These are phyloP conservation scores for Tillandsia leiboldiana DNA, from an alignment of 176 grass and related monocot genomes.

Conservation along the genomic window DNA sequence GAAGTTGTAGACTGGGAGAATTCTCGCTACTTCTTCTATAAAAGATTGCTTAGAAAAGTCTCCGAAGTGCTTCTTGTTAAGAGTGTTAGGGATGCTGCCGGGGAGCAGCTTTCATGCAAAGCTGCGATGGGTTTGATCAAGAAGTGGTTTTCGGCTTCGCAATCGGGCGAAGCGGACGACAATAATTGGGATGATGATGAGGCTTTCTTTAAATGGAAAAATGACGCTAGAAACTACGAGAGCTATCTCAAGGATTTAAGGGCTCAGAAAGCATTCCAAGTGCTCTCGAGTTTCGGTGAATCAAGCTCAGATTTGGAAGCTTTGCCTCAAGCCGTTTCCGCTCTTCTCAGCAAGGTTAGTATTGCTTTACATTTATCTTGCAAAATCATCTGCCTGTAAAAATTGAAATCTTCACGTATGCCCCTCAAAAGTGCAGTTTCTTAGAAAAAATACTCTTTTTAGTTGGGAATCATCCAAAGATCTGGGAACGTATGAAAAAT, in stretches of 20 bases:
- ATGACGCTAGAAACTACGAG: constrained; percentile 63
- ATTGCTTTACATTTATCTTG: neutral
- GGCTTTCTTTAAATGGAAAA: constrained; percentile 83
- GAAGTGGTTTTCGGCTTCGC: constrained; percentile 57
- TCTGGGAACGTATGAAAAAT: too few species aligned
- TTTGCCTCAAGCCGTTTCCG: constrained; percentile 49
- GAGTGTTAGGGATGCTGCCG: constrained; percentile 56
- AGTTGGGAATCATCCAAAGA: too few species aligned
- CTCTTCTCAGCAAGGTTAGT: constrained; percentile 71
- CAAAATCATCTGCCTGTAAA: constrained; percentile 5
- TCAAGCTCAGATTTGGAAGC: constrained; percentile 49
- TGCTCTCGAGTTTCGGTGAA: constrained; percentile 47
- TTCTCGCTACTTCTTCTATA: constrained; percentile 81
- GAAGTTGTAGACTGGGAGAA: constrained; percentile 79
- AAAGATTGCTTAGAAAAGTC: constrained; percentile 67
- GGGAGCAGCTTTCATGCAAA: constrained; percentile 47
- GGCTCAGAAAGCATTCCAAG: constrained; percentile 44
- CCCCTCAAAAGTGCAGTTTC: too few species aligned
- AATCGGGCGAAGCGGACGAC: constrained; percentile 12
- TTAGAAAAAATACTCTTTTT: too few species aligned
- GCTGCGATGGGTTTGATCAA: constrained; percentile 44
- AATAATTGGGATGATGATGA: constrained; percentile 68
- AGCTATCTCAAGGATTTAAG: constrained; percentile 58
- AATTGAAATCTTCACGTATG: neutral
- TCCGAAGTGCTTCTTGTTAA: constrained; percentile 54